Conservation (phyloP, 306 rosid species). For the Trifolium fragiferum region DNA sequence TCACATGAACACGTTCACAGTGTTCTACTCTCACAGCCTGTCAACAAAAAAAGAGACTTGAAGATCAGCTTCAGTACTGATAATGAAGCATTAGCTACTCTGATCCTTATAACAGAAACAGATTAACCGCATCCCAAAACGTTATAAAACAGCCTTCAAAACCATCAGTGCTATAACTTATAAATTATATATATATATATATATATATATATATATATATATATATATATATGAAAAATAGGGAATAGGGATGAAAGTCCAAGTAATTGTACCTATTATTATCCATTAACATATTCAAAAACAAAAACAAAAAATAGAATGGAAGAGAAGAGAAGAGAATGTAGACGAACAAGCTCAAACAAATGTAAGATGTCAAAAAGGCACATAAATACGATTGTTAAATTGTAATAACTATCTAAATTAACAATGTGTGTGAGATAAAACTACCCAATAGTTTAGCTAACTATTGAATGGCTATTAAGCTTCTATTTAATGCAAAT, state of each 20-base stretch:
- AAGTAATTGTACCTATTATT: conserved; percentile 7
- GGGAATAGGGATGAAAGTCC: conserved; percentile 1
- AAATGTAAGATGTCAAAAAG: conserved; percentile 4
- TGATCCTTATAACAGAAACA: not conserved
- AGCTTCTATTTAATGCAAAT: no score
- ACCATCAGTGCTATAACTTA: conserved; percentile 1
- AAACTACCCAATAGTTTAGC: not conserved
- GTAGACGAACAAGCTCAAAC: not conserved
- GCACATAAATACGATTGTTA: conserved; percentile 1
- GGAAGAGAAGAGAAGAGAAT: not conserved
- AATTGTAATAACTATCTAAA: not conserved
- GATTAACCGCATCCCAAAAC: not conserved
- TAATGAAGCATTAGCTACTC: conserved; percentile 8
- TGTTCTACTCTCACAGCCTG: conserved; percentile 97
- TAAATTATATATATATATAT: no score
- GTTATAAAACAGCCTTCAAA: conserved; percentile 8
- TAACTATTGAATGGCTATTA: no score
- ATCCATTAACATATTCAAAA: not conserved
- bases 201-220: no score
- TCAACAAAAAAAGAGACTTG: conserved; percentile 31
- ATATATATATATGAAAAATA: not conserved
- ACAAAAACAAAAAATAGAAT: not conserved
- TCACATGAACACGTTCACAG: conserved; percentile 97
- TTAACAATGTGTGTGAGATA: not conserved
- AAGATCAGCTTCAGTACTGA: conserved; percentile 30